Evolutionary conservation across 768 basidiomycete genomes (phyloP), one percentile per base, ranked within the genome.

Genomic region (Hemileccinum impolitum): DNA sequence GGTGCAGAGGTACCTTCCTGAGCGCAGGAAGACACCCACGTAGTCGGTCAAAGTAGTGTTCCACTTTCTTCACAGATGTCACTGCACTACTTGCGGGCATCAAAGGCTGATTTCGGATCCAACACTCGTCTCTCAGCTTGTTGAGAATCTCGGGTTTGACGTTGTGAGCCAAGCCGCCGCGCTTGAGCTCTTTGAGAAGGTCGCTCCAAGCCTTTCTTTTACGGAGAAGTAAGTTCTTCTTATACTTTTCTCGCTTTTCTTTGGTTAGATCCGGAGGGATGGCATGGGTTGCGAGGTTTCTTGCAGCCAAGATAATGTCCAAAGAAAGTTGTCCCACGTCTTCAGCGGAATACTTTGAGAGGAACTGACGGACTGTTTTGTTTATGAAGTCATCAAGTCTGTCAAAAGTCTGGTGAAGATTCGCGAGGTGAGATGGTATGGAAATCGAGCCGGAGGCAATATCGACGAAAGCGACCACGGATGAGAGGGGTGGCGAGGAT

Each of bases 121-220:
- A 88, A 15, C 71, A 72, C 26, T 72, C 67, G 51, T 81, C 78
- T 19, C 64, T 61, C 50, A 86, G 79, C 34, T 72, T 77, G 18
- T 68, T 71, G 4, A 91, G 74, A 21, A 85, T 63, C 19, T 88
- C 86, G 1, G 90, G 79, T 60, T 85, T 88, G 43, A 90, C 69
- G 45, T 80, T 87, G 35, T 74, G 67, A 0, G 90, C 73, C 45
- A 97, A 75, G 17, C 96, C 96, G 17, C 80, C 73, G 2, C 79
- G 77, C 64, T 90, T 90, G 45, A 96, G 71, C 61, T 94, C 92
- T 67, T 93, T 95, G 53, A 96, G 72, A 17, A 96, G 73, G 62
- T 98, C 94, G 23, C 87, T 84, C 80, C 86, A 92, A 1, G 94
- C 94, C 61, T 90, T 90, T 53, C 88, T 75, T 72, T 98, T 99